These are phyloP conservation scores for Alliaria petiolata DNA, from an alignment of 345 rosid genomes.

Conservation along the genomic window DNA sequence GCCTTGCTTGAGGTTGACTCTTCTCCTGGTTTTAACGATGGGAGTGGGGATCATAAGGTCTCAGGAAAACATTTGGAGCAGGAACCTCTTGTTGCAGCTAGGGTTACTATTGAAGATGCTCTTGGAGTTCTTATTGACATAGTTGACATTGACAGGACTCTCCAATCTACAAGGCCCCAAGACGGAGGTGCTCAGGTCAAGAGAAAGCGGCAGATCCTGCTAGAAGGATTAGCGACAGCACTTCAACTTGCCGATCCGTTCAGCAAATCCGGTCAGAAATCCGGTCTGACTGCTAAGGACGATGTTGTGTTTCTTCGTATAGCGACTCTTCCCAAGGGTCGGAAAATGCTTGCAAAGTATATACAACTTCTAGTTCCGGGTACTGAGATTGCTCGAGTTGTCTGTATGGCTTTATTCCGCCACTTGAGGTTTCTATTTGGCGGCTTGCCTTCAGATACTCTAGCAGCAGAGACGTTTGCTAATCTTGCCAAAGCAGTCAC, in stretches of 20 bases:
- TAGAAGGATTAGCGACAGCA: conserved; percentile 86
- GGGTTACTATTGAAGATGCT: conserved; percentile 86
- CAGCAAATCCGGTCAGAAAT: conserved; percentile 53
- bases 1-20: conserved; percentile 79
- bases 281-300: conserved; percentile 59
- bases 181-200: conserved; percentile 84
- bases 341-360: conserved; percentile 66
- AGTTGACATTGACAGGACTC: conserved; percentile 84
- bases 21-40: conserved; percentile 47
- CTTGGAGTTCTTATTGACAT: conserved; percentile 71
- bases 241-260: conserved; percentile 95
- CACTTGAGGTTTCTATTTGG: conserved; percentile 94
- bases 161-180: conserved; percentile 65
- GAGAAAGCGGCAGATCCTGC: conserved; percentile 64
- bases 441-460: conserved; percentile 63
- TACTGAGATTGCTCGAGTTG: conserved; percentile 78
- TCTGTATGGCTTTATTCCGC: conserved; percentile 92
- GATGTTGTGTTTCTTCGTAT: conserved; percentile 81
- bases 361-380: conserved; percentile 86
- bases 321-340: conserved; percentile 85
- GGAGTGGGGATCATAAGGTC: conserved; percentile 50
- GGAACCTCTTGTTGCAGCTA: conserved; percentile 98
- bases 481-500: conserved; percentile 70
- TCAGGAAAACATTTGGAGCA: conserved; percentile 80
- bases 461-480: conserved; percentile 60